Conservation (phyloP, 345 rosid genomes). For the Arabidopsis suecica region DNA sequence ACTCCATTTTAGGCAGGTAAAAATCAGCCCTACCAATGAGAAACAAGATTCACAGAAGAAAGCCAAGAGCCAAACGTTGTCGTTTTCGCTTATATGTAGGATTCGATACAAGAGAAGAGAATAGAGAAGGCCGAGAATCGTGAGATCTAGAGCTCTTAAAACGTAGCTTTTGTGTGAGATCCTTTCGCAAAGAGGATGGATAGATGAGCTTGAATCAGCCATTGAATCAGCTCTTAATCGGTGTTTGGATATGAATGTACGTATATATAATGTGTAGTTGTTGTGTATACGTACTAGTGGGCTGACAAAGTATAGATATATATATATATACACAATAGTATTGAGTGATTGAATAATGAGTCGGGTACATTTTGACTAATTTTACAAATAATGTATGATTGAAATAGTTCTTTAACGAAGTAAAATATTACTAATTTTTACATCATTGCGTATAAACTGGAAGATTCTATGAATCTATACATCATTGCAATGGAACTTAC, state of each 20-base stretch:
- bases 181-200: slow-evolving; percentile 25
- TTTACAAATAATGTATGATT: too few relatives aligned
- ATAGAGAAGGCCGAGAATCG: slow-evolving; percentile 30
- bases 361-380: too few relatives aligned
- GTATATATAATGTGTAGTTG: background rate
- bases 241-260: background rate
- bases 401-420: too few relatives aligned
- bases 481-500: too few relatives aligned
- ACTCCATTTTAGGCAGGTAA: slow-evolving; percentile 56
- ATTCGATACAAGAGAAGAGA: slow-evolving; percentile 37
- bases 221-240: slow-evolving; percentile 15
- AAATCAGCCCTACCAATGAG: slow-evolving; percentile 53
- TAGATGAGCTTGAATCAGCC: slow-evolving; percentile 18
- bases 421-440: too few relatives aligned
- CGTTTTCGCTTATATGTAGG: slow-evolving; percentile 38
- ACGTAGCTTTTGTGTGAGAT: slow-evolving; percentile 21
- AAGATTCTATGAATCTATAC: too few relatives aligned
- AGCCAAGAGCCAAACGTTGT: slow-evolving; percentile 57
- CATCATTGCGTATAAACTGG: too few relatives aligned
- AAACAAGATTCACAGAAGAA: slow-evolving; percentile 67
- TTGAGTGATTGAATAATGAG: too few relatives aligned
- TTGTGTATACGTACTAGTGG: too few relatives aligned
- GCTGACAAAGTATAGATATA: too few relatives aligned
- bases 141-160: slow-evolving; percentile 29
- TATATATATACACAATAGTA: too few relatives aligned